Conservation (phyloP, 1,139 yeast genomes). For the Schizosaccharomyces versatilis region DNA sequence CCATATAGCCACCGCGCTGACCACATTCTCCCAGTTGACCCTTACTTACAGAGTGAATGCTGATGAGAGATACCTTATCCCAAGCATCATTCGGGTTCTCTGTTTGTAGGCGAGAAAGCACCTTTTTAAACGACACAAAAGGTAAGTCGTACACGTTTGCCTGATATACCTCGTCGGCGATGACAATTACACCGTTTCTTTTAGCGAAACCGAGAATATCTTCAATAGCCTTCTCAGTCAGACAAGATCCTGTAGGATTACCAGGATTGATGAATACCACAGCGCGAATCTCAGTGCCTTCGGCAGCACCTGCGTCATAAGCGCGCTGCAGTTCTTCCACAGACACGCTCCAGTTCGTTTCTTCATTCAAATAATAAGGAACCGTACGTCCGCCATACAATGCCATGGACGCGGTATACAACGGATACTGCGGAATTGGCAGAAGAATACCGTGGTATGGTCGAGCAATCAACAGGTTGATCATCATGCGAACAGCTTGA, state of each 20-base stretch:
- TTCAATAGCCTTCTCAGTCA: conserved; percentile 40
- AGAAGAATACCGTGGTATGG: conserved; percentile 62
- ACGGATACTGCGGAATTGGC: conserved; percentile 93
- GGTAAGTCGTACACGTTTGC: conserved; percentile 51
- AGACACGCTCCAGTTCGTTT: conserved; percentile 62
- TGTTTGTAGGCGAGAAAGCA: conserved; percentile 38
- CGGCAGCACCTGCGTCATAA: conserved; percentile 29
- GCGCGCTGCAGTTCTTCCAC: conserved; percentile 40
- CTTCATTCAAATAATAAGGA: conserved; percentile 73
- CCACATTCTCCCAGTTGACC: conserved; percentile 98
- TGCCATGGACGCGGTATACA: conserved; percentile 80
- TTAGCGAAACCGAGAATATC: conserved; percentile 62
- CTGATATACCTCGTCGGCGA: conserved; percentile 97
- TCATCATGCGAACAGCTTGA: conserved; percentile 57
- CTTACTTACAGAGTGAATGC: conserved; percentile 85
- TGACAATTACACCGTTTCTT: conserved; percentile 56
- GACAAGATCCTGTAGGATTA: conserved; percentile 84
- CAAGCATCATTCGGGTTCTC: conserved; percentile 32
- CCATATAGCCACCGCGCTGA: conserved; percentile 98
- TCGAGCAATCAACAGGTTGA: conserved; percentile 47
- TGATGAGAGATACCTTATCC: conserved; percentile 64
- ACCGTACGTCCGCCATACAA: conserved; percentile 60
- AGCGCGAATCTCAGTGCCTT: conserved; percentile 49
- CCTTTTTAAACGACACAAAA: conserved; percentile 44
- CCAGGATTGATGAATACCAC: conserved; percentile 92